A percentile compares a stretch with the other conserved stretches of the same genome.
Evolutionary conservation across 768 basidiomycete species (phyloP).

Genomic region (Heimioporus sp.): DNA sequence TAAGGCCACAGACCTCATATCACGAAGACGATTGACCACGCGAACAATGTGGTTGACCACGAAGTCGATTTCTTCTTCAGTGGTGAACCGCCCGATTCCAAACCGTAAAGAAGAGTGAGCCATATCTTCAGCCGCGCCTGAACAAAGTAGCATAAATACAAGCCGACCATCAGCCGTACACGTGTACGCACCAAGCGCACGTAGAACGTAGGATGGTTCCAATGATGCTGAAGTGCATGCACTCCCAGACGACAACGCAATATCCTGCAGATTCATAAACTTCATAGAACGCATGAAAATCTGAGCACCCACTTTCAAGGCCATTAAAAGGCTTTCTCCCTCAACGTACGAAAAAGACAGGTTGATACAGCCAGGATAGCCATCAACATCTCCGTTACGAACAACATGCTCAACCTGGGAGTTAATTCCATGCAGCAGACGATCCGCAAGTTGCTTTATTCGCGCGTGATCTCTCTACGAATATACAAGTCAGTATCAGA

Average conservation of each 20-base stretch:
- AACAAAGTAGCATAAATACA: neutral
- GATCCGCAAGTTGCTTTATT: conserved; percentile 71
- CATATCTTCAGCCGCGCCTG: conserved; percentile 97
- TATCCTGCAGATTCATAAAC: conserved; percentile 54
- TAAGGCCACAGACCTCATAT: conserved; percentile 71
- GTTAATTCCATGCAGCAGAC: conserved; percentile 79
- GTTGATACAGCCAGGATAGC: conserved; percentile 96
- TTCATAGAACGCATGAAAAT: conserved; percentile 1
- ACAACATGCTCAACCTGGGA: conserved; percentile 86
- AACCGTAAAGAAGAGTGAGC: conserved; percentile 97
- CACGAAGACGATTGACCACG: conserved; percentile 84
- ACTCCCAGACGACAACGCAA: conserved; percentile 96
- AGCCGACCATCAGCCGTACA: neutral
- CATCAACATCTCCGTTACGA: conserved; percentile 87
- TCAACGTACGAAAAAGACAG: conserved; percentile 96
- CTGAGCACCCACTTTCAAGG: conserved; percentile 69
- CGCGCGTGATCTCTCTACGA: conserved; percentile 76
- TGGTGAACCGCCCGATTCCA: conserved; percentile 97
- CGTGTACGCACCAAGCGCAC: conserved; percentile 71
- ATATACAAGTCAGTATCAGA: conserved; percentile 1
- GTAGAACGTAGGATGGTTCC: conserved; percentile 96
- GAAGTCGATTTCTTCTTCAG: conserved; percentile 94
- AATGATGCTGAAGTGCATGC: conserved; percentile 98
- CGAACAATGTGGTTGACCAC: conserved; percentile 84
- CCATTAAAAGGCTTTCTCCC: conserved; percentile 97